Base-by-base conservation (phyloP, 441 rosid species). In the Theobroma grandiflorum region DNA sequence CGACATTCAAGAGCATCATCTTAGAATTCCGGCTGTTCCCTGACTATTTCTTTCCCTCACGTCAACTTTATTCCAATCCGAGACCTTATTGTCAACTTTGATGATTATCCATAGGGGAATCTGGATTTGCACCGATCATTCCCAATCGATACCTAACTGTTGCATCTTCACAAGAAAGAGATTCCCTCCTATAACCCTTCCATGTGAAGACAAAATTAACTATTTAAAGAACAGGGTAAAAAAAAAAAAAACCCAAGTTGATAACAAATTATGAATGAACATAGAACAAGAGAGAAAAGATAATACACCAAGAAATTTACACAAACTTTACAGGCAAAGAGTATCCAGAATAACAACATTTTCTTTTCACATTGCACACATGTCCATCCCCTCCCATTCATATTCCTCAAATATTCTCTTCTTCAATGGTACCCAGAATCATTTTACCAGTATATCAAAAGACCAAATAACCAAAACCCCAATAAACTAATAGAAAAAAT, bases 311-410 rank as follows among this genome's bases (percentile, higher is more conserved):
- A 75, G 57, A 74, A 77, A 85, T 88, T 83, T 88, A 83, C 90
- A 88, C 85, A 80, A 80, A 79, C 74, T 86, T 69, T 84, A 91
- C 89, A 88, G 79, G 69, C 4, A 65, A 75, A 72, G 61, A 76
- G 73, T 69, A 77, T 68, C 38, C 79, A 55, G 76, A 85, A 79
- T 50, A 76, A 78, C n/a, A 74, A 73, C 59, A 83, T 40, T 69
- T 61, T 79, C 75, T 78, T 76, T 82, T 73, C 85, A 84, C 78
- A 82, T 53, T 80, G 76, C 84, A 78, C 75, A 63, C 66, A 45
- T 45, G 8, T 45, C 49, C 49, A 40, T 6, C 4, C 72, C 52
- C 15, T 12, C 52, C 52, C 8, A 3, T 40, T 49, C 58, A 66
- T 26, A 26, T 72, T 70, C 63, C 37, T 58, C 72, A 33, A 20